Evolutionary conservation across 2,329 filamentous ascomycete species (phyloP).

Genomic region (Arthrinium phaeospermum): DNA sequence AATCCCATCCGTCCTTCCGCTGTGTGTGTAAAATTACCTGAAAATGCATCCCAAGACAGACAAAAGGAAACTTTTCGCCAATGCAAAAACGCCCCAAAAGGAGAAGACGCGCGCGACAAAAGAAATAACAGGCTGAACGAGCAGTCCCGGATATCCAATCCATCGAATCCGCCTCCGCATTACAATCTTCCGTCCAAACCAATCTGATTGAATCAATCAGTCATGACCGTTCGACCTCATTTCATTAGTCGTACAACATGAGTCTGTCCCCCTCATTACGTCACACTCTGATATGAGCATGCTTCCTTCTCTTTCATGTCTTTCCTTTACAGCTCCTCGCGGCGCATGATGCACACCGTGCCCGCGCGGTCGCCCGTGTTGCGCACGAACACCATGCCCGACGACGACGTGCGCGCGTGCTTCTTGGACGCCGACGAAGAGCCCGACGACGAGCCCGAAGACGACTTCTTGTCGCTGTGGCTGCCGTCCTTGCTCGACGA

Average conservation of each 20-base stretch:
- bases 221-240: slow-evolving; percentile 7
- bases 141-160: not conserved
- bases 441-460: not conserved
- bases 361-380: slow-evolving; percentile 7
- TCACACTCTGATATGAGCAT: not conserved
- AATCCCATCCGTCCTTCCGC: not conserved
- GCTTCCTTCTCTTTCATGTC: not conserved
- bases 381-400: slow-evolving; percentile 20
- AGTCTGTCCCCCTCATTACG: not conserved
- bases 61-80: slow-evolving; percentile 7
- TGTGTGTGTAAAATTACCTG: not conserved
- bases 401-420: slow-evolving; percentile 5
- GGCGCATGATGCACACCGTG: slow-evolving; percentile 19
- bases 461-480: slow-evolving; percentile 1
- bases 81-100: slow-evolving; percentile 2
- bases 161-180: slow-evolving; percentile 1
- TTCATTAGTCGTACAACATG: slow-evolving; percentile 14
- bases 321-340: slow-evolving; percentile 1
- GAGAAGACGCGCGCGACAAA: not conserved
- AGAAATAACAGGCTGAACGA: not conserved
- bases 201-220: slow-evolving; percentile 1
- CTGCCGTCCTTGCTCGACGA: slow-evolving; percentile 4
- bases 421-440: slow-evolving; percentile 2
- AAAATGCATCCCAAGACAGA: slow-evolving; percentile 1
- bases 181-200: not conserved